These are phyloP conservation scores for Fraxinus cuspidata DNA, from an alignment of 257 asterid genomes.

Conservation along the genomic window DNA sequence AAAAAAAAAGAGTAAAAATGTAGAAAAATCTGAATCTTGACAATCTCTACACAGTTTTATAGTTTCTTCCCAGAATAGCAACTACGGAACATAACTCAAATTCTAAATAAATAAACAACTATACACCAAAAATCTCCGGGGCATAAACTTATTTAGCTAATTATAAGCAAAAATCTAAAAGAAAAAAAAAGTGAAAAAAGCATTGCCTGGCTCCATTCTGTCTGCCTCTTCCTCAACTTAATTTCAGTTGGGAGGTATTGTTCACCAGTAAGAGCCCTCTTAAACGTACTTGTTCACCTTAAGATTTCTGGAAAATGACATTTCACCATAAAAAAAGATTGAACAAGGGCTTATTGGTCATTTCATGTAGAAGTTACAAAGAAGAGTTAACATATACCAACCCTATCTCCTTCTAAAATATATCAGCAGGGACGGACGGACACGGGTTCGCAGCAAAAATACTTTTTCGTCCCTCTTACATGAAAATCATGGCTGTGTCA, in stretches of 20 bases:
- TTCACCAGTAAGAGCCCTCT: not conserved
- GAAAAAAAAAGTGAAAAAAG: not conserved
- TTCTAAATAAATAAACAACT: not conserved
- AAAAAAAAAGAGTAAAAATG: not conserved
- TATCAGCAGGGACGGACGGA: too few species aligned
- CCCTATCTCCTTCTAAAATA: too few species aligned
- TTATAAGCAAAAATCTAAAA: not conserved
- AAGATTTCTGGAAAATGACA: not conserved
- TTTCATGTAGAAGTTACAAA: not conserved
- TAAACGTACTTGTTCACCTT: not conserved
- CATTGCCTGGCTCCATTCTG: not conserved
- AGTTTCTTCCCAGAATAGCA: too few species aligned
- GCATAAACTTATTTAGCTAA: not conserved
- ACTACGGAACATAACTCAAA: too few species aligned
- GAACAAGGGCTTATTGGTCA: constrained; percentile 4
- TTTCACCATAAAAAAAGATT: not conserved
- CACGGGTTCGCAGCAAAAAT: too few species aligned
- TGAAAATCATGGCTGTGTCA: too few species aligned
- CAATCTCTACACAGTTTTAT: not conserved
- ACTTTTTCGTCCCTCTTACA: too few species aligned
- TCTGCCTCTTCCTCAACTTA: not conserved
- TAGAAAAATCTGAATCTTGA: not conserved
- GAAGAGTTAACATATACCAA: not conserved
- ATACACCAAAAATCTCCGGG: not conserved
- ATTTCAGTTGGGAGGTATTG: not conserved